A percentile compares a stretch with the other conserved stretches of the same genome.
These are phyloP conservation scores for Aspergillus ruber DNA, from an alignment of 2,329 filamentous ascomycete species.

Conservation along the genomic window DNA sequence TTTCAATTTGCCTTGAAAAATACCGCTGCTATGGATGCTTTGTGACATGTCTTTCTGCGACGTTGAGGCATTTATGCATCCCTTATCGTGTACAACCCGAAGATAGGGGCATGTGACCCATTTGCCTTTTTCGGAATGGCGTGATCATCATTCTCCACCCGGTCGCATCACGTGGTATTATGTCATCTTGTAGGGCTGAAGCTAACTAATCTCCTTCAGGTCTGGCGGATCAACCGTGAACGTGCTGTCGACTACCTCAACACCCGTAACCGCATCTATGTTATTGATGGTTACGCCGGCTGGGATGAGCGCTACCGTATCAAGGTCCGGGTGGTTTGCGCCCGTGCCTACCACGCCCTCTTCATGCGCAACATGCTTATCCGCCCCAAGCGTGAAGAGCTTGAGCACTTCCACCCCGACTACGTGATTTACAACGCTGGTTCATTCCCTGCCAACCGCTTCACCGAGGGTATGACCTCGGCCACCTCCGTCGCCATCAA, in stretches of 20 bases:
- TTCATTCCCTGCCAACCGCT: conserved; percentile 96
- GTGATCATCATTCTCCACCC: not conserved
- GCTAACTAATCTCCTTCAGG: conserved; percentile 49
- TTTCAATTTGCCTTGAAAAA: conserved; percentile 3
- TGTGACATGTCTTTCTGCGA: not conserved
- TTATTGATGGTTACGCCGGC: conserved; percentile 92
- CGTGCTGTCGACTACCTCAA: conserved; percentile 98
- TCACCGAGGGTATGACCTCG: conserved; percentile 97
- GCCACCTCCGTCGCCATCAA: conserved; percentile 97
- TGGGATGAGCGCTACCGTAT: conserved; percentile 99
- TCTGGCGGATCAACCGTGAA: conserved; percentile 99
- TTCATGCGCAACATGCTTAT: conserved; percentile 99
- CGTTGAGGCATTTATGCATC: conserved; percentile 6
- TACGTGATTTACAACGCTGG: conserved; percentile 99
- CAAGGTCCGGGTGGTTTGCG: conserved; percentile 94
- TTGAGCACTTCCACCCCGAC: conserved; percentile 96
- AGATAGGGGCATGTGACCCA: not conserved
- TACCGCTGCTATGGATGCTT: conserved; percentile 1
- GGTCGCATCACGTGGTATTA: conserved; percentile 21
- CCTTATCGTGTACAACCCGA: not conserved
- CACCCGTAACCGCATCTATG: conserved; percentile 97
- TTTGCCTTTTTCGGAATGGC: not conserved
- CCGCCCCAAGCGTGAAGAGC: conserved; percentile 80
- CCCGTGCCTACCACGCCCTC: conserved; percentile 96
- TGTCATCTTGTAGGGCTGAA: conserved; percentile 19